phyloP scores from a whole-genome alignment of 164 flowering plant genomes.

The Magnolia kwangsiensis region DNA sequence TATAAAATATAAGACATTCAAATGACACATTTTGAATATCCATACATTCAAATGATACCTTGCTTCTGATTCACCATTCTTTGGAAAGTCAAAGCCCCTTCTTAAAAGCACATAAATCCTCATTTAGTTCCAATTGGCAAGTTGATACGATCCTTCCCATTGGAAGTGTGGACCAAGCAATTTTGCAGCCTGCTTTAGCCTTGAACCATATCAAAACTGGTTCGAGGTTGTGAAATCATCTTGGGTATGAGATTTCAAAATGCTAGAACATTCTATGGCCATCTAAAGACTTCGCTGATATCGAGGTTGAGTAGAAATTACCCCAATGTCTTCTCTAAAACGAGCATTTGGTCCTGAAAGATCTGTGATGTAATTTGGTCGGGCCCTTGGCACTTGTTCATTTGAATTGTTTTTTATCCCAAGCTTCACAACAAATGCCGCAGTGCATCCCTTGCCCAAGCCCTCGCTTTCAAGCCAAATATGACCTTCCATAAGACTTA shows the following conservation, averaged over 20 bases:
- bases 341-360: slow-evolving; percentile 14
- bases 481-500: slow-evolving; percentile 69
- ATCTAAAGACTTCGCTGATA: slow-evolving; percentile 34
- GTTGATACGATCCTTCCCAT: no score
- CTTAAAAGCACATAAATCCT: no score
- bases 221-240: background rate
- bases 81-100: no score
- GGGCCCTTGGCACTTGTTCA: slow-evolving; percentile 26
- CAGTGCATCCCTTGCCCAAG: slow-evolving; percentile 46
- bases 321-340: slow-evolving; percentile 4
- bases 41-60: no score
- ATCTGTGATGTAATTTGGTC: slow-evolving; percentile 26
- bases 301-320: slow-evolving; percentile 12
- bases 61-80: no score
- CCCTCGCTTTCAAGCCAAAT: slow-evolving; percentile 85
- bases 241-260: background rate
- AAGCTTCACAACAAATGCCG: slow-evolving; percentile 42
- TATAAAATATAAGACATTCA: no score
- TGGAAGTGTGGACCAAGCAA: no score
- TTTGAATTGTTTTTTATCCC: slow-evolving; percentile 16
- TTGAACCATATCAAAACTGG: slow-evolving; percentile 2
- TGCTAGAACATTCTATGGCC: background rate
- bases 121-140: no score
- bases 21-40: no score
- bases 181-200: background rate